phyloP scores from a whole-genome alignment of 208 protist species.

The Crithidia brevicula region DNA sequence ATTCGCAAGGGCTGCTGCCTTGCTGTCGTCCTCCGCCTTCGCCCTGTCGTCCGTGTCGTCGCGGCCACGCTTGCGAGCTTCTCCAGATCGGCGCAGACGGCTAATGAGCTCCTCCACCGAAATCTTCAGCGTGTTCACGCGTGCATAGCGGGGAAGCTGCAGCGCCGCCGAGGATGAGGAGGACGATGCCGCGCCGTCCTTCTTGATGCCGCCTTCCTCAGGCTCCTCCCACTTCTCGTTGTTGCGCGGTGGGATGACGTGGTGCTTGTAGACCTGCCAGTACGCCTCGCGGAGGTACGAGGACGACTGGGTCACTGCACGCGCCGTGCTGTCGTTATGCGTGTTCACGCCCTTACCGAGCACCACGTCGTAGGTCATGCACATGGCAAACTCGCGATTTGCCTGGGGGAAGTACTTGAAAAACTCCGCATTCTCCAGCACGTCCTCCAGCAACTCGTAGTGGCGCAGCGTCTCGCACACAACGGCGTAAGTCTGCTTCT shows the following conservation, averaged over 20 bases:
- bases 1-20: neutral
- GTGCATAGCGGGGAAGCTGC: conserved; percentile 79
- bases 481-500: conserved; percentile 93
- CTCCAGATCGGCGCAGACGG: conserved; percentile 54
- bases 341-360: conserved; percentile 91
- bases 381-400: conserved; percentile 71
- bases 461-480: conserved; percentile 90
- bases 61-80: conserved; percentile 29
- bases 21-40: neutral
- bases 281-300: conserved; percentile 85
- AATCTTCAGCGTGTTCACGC: conserved; percentile 90
- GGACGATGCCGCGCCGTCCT: conserved; percentile 2
- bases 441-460: conserved; percentile 87
- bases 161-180: conserved; percentile 16
- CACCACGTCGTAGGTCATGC: conserved; percentile 89
- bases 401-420: conserved; percentile 85
- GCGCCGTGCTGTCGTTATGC: conserved; percentile 77
- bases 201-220: conserved; percentile 10
- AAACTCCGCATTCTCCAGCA: conserved; percentile 82
- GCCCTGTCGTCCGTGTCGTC: neutral
- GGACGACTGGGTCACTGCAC: conserved; percentile 67
- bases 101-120: conserved; percentile 64
- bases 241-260: conserved; percentile 67
- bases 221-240: conserved; percentile 46
- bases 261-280: conserved; percentile 79